Base-by-base conservation (phyloP, 257 asterid species). In the Parsonsia alboflavescens region DNA sequence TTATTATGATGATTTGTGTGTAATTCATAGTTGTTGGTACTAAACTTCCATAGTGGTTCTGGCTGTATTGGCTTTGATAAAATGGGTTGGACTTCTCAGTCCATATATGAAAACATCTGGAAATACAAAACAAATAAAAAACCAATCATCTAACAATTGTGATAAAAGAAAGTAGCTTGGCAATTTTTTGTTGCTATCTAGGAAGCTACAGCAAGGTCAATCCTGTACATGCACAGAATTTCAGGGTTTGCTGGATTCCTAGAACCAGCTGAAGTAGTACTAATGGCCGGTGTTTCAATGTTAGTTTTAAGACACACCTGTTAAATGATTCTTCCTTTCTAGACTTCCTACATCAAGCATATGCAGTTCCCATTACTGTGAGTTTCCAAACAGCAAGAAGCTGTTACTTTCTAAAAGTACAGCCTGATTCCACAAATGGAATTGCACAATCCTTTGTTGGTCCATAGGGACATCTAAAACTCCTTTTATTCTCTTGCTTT, bases 231-330 rank as follows among this genome's bases (percentile, higher is more conserved):
- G 77, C 82, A 85, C 61, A 80, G 65, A 82, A 73, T 71, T 82
- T 85, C 89, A 16, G 85, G 85, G 24, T 85, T 82, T 62, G 85
- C 86, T 61, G 89, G 85, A 9, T 62, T 82, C 58, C 62, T 82
- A 52, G 79, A 81, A 48, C 82, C 67, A 10, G 53, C 72, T 57
- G 82, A 82, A 42, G 86, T 85, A 58, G 72, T 80, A 41, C 5
- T 5, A 41, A 13, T 72, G 21, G 67, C 75, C n/a, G 75, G 68
- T 56, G 24, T 19, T 33, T 53, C 7, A 8, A 3, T 39, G 59
- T 10, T 19, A 53, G 74, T 9, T 7, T 50, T 4, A 4, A 7
- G 21, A 2, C 21, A 71, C 44, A 6, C 13, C 11, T 52, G n/a
- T 8, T 36, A 11, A 10, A 5, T 44, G 41, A 16, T n/a, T 7